A percentile compares a stretch with the other conserved stretches of the same genome.
phyloP scores from a whole-genome alignment of 371 early-diverging fungal species.

The Synchytrium microbalum region DNA sequence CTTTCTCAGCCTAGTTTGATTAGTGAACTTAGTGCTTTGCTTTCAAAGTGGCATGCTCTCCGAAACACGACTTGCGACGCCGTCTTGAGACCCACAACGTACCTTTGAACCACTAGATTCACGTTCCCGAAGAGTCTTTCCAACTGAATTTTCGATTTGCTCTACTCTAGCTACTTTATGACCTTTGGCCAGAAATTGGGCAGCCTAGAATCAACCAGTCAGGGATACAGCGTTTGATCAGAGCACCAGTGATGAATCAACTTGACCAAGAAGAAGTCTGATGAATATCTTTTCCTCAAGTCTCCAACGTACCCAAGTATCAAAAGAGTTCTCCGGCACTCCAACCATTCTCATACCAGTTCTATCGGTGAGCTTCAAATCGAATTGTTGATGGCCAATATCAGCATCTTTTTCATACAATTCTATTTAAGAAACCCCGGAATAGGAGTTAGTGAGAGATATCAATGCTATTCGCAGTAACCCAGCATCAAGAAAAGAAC shows the following conservation, averaged over 20 bases:
- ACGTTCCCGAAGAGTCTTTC: slow-evolving; percentile 87
- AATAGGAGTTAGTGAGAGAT: background rate
- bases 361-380: slow-evolving; percentile 92
- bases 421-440: slow-evolving; percentile 43
- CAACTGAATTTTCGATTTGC: slow-evolving; percentile 95
- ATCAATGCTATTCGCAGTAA: background rate
- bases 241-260: background rate
- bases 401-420: slow-evolving; percentile 99
- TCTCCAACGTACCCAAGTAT: slow-evolving; percentile 1
- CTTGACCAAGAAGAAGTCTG: background rate
- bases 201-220: slow-evolving; percentile 38
- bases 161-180: slow-evolving; percentile 98
- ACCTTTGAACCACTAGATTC: slow-evolving; percentile 16
- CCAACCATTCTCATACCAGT: slow-evolving; percentile 99
- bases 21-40: slow-evolving; percentile 5
- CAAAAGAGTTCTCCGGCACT: slow-evolving; percentile 56
- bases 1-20: slow-evolving; percentile 61
- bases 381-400: slow-evolving; percentile 95
- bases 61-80: no score
- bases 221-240: background rate
- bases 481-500: background rate
- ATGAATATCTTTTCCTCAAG: background rate
- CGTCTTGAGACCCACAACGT: background rate
- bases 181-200: slow-evolving; percentile 94
- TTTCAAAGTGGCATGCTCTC: slow-evolving; percentile 6